Evolutionary conservation across 495 filamentous ascomycete genomes (phyloP), one percentile per base, ranked within the genome.

Genomic region (Hypoxylon intermedium): DNA sequence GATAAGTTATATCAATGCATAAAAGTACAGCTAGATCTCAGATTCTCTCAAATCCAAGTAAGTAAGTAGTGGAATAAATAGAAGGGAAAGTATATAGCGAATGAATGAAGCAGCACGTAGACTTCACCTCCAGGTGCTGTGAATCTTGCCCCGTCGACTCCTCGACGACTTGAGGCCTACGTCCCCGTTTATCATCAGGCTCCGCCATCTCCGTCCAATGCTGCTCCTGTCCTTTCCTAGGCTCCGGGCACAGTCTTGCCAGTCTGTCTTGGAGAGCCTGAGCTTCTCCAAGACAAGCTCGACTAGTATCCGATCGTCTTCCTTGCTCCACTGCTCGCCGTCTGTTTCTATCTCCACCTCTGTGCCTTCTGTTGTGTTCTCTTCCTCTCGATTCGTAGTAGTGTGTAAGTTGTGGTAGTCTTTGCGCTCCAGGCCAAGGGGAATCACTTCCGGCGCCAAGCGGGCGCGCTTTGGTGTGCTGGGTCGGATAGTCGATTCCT

Each of bases 211-310:
- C 46, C 78, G 77, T 18, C 87, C 86, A n/a, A 90, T 74, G 56
- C 84, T 87, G 15, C 78, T 76, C n/a, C 84, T 73, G 65, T 89
- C 85, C 68, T 85, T 88, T 16, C 84, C 83, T 52, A 92, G 77
- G 60, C 77, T 83, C 38, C 82, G 77, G 50, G 89, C 89, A 74
- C 89, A 92, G 53, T 92, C 89, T 41, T 90, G 86, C 90, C 88
- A 92, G 53, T 92, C 88, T 48, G 78, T 82, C 70, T 85, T 86
- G 36, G 83, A 84, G 19, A 92, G 83, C 58, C 83, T 83, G 44
- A 92, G 81, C 67, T 91, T 92, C 67, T 88, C 85, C 2, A 92
- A 77, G 26, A 92, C 88, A 21, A 91, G 75, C 66, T 90, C 84
- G 19, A 92, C 83, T 4, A 93, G 77, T 18, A 85, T 80, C 46